Evolutionary conservation across 108 stramenopile species (phyloP), one percentile per base, ranked within the genome.

Genomic region (Cyclotella sp.): DNA sequence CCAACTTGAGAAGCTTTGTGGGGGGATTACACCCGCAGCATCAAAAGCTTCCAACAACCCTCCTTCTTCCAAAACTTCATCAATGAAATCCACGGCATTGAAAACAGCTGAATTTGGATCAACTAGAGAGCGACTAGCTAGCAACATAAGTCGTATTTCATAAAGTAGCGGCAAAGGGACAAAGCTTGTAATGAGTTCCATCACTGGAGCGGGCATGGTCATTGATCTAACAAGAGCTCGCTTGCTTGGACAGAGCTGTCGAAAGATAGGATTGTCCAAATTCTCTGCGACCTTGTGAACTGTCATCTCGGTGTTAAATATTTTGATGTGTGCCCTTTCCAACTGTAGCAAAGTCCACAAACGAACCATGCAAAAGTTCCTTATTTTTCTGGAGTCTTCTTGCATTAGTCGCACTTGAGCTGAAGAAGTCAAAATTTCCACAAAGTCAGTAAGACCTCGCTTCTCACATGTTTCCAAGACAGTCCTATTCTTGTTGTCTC

Each of bases 401-500:
- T 82, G 75, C 89, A 90, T 86, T 39, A 90, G 57, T 22, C 73
- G 42, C 13, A 90, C 46, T 76, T 90, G 89, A 5, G 78, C 72
- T 11, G 53, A 46, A 18, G 70, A 63, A 3, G 84, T 79, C 29
- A 90, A 60, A 13, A 90, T 72, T 27, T 64, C 59, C 12, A 49
- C 47, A 43, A 88, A 61, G 3, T 73, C 79, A 24, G 76, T 27
- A 42, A 51, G 40, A 14, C 68, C 65, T 58, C 81, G 62, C 28
- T 76, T 83, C 18, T 49, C 27, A 1, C 90, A 91, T 44, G 92
- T 89, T 46, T 94, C 91, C 44, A 71, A 47, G 12, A 92, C 92
- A 19, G 91, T 94, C 19, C 90, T 80, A 11, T 84, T 85, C 29
- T 89, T 84, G 22, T 78, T 59, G 71, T 96, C 93, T 51, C 78